Evolutionary conservation across 1,284 basidiomycete species (phyloP), one percentile per base, ranked within the genome.

Genomic region (Farysia itapuensis): DNA sequence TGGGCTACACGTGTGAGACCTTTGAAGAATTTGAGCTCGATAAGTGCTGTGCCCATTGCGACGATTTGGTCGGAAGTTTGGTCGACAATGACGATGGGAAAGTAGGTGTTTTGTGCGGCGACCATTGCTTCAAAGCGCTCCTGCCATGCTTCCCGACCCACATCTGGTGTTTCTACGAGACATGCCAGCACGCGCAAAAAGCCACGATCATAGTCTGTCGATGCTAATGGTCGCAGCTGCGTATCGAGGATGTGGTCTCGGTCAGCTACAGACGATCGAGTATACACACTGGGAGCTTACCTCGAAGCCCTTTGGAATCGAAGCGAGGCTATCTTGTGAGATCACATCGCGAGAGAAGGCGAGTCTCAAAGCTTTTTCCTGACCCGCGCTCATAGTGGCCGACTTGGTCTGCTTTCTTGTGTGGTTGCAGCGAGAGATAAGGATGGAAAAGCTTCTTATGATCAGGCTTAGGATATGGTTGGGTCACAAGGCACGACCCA

Each of bases 11-110:
- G 81, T 19, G 89, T 89, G 19, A 89, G 80, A 4, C 83, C 84
- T 20, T 91, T 83, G 21, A 92, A 80, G 81, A 97, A 96, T 81
- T 98, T 97, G 80, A 86, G 86, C 78, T 95, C 92, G 52, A 94
- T 78, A 71, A 97, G 85, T 35, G 95, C 80, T 11, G 85, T 85
- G n/a, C 92, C 94, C 21, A 87, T 85, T 21, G 83, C 92, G 34
- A 94, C 87, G 70, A 98, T 85, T 56, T 81, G 79, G 79, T 95
- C 90, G 0, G 84, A 82, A 6, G 79, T 74, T 46, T 84, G 83
- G 75, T 87, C 83, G 51, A 95, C 80, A 70, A 97, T 84, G 65
- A 92, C 92, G 67, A 93, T 78, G 40, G 86, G 81, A 77, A 85
- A 94, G 82, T 96, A 96, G 22, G 52, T 54, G 33, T 38, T 50